Evolutionary conservation across 2,329 filamentous ascomycete genomes (phyloP), one percentile per base, ranked within the genome.

Genomic region (Chalaropsis thielavioides): DNA sequence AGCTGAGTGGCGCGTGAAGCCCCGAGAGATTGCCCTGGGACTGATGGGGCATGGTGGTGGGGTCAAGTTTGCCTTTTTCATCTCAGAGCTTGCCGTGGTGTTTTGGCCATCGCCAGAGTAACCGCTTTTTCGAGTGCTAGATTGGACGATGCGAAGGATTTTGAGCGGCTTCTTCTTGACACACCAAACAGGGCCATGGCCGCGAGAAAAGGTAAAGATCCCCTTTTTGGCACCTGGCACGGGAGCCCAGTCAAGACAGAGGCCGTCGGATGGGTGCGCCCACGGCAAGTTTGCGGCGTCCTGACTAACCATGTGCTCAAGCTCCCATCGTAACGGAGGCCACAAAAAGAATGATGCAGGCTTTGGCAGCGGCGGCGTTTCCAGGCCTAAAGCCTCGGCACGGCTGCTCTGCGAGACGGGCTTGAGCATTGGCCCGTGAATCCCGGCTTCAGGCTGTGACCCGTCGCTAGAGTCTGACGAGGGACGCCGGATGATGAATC

Each of bases 401-500:
- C 43, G 43, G n/a, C 38, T 17, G 22, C 51, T 62, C 17, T 35
- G 43, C 15, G 61, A 62, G 15, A 62, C 61, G 10, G 61, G 61
- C 8, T 19, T 31, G 4, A 62, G n/a, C 15, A 62, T 10, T 1
- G 61, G 61, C 15, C 61, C 61, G 19, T 62, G 61, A 6, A 49
- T 46, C 27, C 61, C 43, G 44, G 13, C n/a, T 31, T 40, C 19
- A 13, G 24, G 19, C n/a, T 51, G n/a, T 8, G 6, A 27, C 17
- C 13, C 60, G n/a, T 46, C 44, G 43, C 43, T 38, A 0, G 27
- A 51, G 51, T n/a, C 51, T 7, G 51, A 41, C 17, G 60, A 61
- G n/a, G 60, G 60, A 22, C 24, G 22, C 13, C 60, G 19, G 60
- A 62, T 62, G 5, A 62, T 49, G 44, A 62, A 62, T 38, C 35